Conservation (phyloP, 148 eudicot species). For the Beta vulgaris region DNA sequence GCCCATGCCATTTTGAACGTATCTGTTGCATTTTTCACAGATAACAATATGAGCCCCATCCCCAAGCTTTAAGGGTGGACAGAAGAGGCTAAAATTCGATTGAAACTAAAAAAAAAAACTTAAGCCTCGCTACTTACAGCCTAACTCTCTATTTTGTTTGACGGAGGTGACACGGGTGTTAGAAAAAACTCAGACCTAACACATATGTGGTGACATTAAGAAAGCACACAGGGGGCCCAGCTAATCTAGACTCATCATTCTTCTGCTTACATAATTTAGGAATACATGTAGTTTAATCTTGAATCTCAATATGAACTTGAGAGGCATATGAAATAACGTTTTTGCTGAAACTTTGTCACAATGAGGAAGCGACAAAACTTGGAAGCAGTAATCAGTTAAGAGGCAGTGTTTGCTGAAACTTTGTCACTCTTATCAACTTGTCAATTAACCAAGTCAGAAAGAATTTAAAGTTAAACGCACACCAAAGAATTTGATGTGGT, state of each 20-base stretch:
- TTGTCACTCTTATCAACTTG: not conserved
- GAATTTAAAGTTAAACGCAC: not conserved
- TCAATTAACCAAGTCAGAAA: not conserved
- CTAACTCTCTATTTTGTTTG: not conserved
- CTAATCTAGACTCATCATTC: not conserved
- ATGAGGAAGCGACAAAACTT: not conserved
- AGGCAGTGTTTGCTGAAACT: not conserved
- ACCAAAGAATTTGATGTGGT: constrained; percentile 1
- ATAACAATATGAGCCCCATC: not conserved
- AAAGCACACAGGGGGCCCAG: not conserved
- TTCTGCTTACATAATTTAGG: not conserved
- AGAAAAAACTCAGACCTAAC: too few species aligned
- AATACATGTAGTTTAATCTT: not conserved
- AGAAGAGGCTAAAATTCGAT: not conserved
- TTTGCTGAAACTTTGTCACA: too few species aligned
- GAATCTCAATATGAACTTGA: too few species aligned
- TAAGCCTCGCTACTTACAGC: not conserved
- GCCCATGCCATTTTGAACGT: not conserved
- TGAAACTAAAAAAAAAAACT: not conserved
- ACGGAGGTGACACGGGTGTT: too few species aligned
- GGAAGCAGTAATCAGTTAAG: not conserved
- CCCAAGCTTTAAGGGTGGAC: not conserved
- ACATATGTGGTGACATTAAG: not conserved
- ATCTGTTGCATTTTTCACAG: not conserved
- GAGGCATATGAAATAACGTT: too few species aligned